Conservation (phyloP, 176 grass and related monocot genomes). For the Musa troglodytarum region DNA sequence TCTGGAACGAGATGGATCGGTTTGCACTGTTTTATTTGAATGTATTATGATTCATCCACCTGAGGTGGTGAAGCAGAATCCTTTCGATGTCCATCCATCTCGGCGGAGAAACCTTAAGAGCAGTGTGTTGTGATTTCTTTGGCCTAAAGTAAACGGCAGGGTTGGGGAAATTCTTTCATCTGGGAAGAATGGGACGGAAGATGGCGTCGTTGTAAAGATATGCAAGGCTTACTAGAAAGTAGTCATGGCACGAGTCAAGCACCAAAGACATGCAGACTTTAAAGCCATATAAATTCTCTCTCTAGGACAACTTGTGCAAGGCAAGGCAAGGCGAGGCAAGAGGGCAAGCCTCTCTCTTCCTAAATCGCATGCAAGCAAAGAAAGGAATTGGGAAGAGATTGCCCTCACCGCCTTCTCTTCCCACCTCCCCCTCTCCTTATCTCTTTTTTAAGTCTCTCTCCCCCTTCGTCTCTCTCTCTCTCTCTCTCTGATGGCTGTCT, state of each 20-base stretch:
- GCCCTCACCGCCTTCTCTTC: slow-evolving; percentile 19
- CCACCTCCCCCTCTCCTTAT: neutral
- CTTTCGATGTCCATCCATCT: no score
- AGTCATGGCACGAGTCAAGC: slow-evolving; percentile 33
- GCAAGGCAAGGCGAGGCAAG: slow-evolving; percentile 3
- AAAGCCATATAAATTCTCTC: slow-evolving; percentile 17
- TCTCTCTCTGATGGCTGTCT: slow-evolving; percentile 19
- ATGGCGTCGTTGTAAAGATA: slow-evolving; percentile 48
- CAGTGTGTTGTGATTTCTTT: neutral
- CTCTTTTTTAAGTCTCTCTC: slow-evolving; percentile 24
- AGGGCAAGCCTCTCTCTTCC: slow-evolving; percentile 15
- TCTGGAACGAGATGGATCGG: no score
- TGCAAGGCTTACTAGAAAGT: slow-evolving; percentile 4
- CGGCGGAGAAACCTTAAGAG: neutral
- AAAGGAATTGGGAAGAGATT: slow-evolving; percentile 49
- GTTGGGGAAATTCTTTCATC: slow-evolving; percentile 2
- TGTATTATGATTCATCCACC: no score
- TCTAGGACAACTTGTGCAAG: slow-evolving; percentile 23
- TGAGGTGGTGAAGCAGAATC: no score
- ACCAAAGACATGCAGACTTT: slow-evolving; percentile 8
- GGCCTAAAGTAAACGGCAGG: slow-evolving; percentile 5
- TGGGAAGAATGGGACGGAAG: slow-evolving; percentile 27
- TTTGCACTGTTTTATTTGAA: no score
- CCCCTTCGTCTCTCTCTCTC: slow-evolving; percentile 5
- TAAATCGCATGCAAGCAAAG: slow-evolving; percentile 81